Conservation (phyloP, 495 filamentous ascomycete genomes). For the Neohortaea acidophila region DNA sequence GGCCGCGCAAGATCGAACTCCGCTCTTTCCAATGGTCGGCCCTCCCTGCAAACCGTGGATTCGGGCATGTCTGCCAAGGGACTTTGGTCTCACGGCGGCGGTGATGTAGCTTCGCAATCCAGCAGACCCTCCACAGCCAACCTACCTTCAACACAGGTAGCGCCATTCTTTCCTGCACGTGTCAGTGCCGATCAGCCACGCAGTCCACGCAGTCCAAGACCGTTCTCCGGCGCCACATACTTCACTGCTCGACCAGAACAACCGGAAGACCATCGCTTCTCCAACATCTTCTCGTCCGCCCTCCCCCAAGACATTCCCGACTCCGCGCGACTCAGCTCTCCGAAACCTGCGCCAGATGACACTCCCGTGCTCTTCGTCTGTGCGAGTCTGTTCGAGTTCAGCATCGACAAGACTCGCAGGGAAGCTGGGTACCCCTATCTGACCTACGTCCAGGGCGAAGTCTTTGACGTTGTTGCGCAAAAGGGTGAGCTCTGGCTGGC, state of each 20-base stretch:
- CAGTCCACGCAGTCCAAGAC: conserved; percentile 1
- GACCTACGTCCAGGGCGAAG: conserved; percentile 81
- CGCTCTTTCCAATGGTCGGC: conserved; percentile 2
- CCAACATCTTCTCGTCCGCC: conserved; percentile 24
- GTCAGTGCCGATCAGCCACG: conserved; percentile 1
- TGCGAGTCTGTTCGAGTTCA: conserved; percentile 89
- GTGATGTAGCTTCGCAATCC: conserved; percentile 7
- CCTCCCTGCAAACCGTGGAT: conserved; percentile 1
- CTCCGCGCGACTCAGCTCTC: conserved; percentile 15
- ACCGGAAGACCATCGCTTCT: conserved; percentile 11
- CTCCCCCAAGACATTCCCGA: conserved; percentile 15
- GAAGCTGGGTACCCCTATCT: conserved; percentile 94
- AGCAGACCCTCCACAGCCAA: conserved; percentile 14
- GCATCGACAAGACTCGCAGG: conserved; percentile 76
- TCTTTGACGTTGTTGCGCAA: conserved; percentile 57
- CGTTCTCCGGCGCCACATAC: conserved; percentile 10
- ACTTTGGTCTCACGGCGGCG: conserved; percentile 9
- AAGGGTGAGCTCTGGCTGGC: conserved; percentile 98
- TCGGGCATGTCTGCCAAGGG: conserved; percentile 4
- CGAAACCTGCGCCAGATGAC: conserved; percentile 16
- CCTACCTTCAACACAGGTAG: background rate
- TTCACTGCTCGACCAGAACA: conserved; percentile 11
- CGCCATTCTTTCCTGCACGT: background rate
- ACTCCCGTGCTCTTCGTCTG: conserved; percentile 66
- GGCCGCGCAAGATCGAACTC: conserved; percentile 13